These are phyloP conservation scores for Martiniozyma asiatica DNA, from an alignment of 1,139 yeast species.

Conservation along the genomic window DNA sequence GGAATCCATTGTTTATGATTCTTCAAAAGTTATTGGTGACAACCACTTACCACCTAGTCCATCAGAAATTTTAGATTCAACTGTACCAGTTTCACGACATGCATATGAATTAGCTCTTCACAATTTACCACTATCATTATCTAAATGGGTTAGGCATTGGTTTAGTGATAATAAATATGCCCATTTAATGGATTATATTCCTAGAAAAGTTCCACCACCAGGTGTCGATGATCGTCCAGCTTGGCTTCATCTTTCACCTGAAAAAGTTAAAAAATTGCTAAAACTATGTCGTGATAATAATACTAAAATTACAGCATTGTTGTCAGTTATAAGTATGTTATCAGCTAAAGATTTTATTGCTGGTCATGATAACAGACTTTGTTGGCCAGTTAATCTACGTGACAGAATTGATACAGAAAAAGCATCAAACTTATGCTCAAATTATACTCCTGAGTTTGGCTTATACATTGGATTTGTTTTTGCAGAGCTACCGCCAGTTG, in stretches of 20 bases:
- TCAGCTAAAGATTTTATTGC: slow-evolving; percentile 7
- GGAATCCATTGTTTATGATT: slow-evolving; percentile 3
- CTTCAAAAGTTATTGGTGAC: slow-evolving; percentile 2
- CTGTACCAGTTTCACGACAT: no score
- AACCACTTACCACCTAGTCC: slow-evolving; percentile 1
- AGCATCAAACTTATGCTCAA: slow-evolving; percentile 1
- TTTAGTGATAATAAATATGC: slow-evolving; percentile 6
- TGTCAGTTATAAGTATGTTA: slow-evolving; percentile 6
- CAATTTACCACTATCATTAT: slow-evolving; percentile 5
- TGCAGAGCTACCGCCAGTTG: slow-evolving; percentile 6
- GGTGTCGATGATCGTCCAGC: background rate
- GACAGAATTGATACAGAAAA: slow-evolving; percentile 4
- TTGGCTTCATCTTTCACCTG: background rate
- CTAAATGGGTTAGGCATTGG: slow-evolving; percentile 1
- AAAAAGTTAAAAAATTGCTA: background rate
- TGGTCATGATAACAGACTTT: slow-evolving; percentile 6
- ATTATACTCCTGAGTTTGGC: slow-evolving; percentile 8
- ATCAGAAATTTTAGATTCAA: background rate
- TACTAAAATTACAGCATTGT: slow-evolving; percentile 14
- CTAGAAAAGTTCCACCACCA: background rate
- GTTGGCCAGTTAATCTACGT: slow-evolving; percentile 13
- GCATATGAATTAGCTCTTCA: background rate
- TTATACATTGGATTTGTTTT: slow-evolving; percentile 3
- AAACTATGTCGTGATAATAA: slow-evolving; percentile 2
- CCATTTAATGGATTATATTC: slow-evolving; percentile 1